These are phyloP conservation scores for Polysphondylium violaceum DNA, from an alignment of 78 protist species.

Conservation along the genomic window DNA sequence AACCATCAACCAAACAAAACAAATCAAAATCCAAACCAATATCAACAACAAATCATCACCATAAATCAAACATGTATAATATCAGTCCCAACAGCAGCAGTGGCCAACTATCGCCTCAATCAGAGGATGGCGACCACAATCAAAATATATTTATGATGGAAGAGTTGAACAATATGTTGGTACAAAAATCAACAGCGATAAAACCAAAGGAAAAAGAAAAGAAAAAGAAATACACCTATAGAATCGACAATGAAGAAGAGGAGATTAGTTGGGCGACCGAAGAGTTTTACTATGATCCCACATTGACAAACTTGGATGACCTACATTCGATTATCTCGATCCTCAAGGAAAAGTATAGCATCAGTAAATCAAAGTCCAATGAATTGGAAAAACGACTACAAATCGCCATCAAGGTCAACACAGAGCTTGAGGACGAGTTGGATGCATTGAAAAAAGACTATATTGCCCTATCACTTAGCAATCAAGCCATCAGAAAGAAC, in stretches of 20 bases:
- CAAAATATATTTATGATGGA: not conserved
- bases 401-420: slow-evolving; percentile 31
- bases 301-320: slow-evolving; percentile 33
- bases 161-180: not conserved
- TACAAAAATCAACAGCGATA: not conserved
- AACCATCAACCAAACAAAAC: too few species aligned
- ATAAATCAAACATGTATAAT: too few species aligned
- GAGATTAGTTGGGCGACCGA: slow-evolving; percentile 72
- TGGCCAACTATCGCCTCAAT: not conserved
- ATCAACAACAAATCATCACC: not conserved
- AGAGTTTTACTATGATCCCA: slow-evolving; percentile 73
- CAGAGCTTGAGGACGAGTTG: slow-evolving; percentile 53
- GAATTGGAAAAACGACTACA: slow-evolving; percentile 56
- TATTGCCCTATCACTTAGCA: slow-evolving; percentile 36
- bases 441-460: slow-evolving; percentile 31
- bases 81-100: not conserved
- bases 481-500: slow-evolving; percentile 40
- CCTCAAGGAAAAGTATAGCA: slow-evolving; percentile 55
- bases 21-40: not conserved
- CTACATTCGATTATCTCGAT: slow-evolving; percentile 48
- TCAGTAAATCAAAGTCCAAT: not conserved
- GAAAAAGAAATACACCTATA: not conserved
- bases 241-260: not conserved
- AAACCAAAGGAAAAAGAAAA: not conserved
- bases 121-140: not conserved